Evolutionary conservation across 1,139 yeast species (phyloP).

Genomic region (Magnusiomyces tetraspermus): DNA sequence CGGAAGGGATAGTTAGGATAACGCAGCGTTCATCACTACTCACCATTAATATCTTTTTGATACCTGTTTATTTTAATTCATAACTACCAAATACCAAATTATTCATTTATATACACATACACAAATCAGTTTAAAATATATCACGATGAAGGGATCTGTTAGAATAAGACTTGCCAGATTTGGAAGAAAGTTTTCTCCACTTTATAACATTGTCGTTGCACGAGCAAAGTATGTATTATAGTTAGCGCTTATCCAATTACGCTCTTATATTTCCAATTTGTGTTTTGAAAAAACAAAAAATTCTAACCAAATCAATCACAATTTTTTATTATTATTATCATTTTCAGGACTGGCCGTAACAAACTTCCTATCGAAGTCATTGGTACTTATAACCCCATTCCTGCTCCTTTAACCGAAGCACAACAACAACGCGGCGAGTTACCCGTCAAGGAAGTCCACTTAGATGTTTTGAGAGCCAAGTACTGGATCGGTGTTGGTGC

Average conservation of each 20-base stretch:
- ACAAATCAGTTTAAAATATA: no score
- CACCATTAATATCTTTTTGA: no score
- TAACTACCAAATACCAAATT: no score
- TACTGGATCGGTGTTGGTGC: slow-evolving; percentile 99
- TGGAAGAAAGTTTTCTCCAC: slow-evolving; percentile 81
- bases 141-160: slow-evolving; percentile 32
- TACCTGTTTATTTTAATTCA: no score
- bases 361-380: slow-evolving; percentile 86
- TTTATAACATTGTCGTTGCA: slow-evolving; percentile 86
- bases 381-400: slow-evolving; percentile 86
- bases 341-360: slow-evolving; percentile 57
- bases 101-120: no score
- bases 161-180: slow-evolving; percentile 84
- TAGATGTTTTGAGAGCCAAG: slow-evolving; percentile 85
- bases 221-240: slow-evolving; percentile 41
- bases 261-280: background rate
- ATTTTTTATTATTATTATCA: no score
- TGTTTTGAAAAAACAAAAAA: background rate
- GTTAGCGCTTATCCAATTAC: no score
- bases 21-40: no score
- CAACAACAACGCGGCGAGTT: slow-evolving; percentile 43
- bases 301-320: no score
- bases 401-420: slow-evolving; percentile 57
- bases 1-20: no score
- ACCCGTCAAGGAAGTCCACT: slow-evolving; percentile 67